phyloP scores from a whole-genome alignment of 2,329 filamentous ascomycete genomes.

The Daldinia sp. region DNA sequence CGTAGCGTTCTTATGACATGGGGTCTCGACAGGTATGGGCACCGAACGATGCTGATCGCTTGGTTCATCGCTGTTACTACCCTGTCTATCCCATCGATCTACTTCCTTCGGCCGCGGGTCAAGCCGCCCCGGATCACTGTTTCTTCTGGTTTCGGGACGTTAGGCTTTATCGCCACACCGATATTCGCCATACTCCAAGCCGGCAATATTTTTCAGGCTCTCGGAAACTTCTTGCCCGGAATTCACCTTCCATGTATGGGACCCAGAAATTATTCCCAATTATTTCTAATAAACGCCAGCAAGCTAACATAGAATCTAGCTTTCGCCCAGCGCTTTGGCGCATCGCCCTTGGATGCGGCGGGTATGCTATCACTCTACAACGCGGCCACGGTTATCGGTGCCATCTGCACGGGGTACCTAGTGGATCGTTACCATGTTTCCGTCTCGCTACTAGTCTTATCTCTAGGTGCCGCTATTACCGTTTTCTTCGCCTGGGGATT shows the following conservation, averaged over 20 bases:
- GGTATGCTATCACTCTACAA: constrained; percentile 31
- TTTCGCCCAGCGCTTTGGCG: constrained; percentile 23
- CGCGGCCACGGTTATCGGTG: constrained; percentile 27
- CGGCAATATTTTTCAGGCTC: constrained; percentile 26
- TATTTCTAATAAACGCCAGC: not conserved
- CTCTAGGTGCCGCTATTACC: constrained; percentile 21
- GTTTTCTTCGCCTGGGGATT: constrained; percentile 32
- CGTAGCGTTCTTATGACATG: constrained; percentile 28
- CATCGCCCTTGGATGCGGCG: constrained; percentile 23
- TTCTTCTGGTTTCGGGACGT: constrained; percentile 9
- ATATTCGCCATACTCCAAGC: constrained; percentile 28
- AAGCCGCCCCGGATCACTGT: not conserved
- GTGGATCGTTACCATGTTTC: constrained; percentile 29
- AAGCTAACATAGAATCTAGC: constrained; percentile 7
- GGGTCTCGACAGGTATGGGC: constrained; percentile 26
- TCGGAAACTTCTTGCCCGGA: constrained; percentile 30
- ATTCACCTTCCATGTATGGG: constrained; percentile 29
- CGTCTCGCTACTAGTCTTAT: constrained; percentile 16
- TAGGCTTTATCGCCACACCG: constrained; percentile 20
- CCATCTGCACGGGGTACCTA: constrained; percentile 24
- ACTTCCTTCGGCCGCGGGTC: constrained; percentile 26
- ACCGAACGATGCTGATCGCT: constrained; percentile 19
- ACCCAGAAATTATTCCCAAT: not conserved
- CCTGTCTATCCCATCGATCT: constrained; percentile 22
- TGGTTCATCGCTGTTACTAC: constrained; percentile 24